phyloP scores from a whole-genome alignment of 2,329 filamentous ascomycete genomes.

The Fusarium begoniae region DNA sequence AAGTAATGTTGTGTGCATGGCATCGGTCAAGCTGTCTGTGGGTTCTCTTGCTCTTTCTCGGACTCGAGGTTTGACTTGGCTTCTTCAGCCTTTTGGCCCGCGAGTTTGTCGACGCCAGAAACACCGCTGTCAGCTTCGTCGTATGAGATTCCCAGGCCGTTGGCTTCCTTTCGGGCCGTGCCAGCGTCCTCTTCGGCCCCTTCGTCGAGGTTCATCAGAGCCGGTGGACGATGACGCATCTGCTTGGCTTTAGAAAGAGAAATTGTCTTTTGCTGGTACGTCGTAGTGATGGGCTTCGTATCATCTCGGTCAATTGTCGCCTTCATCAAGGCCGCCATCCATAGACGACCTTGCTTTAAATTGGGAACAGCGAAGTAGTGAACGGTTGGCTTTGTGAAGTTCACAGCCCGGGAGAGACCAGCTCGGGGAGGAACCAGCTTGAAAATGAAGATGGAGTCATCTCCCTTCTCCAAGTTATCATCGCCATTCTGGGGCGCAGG shows the following conservation, averaged over 20 bases:
- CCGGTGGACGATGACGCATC: constrained; percentile 89
- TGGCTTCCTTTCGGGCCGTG: constrained; percentile 39
- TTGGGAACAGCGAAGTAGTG: constrained; percentile 98
- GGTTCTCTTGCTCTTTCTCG: constrained; percentile 41
- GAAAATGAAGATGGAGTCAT: constrained; percentile 92
- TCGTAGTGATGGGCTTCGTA: constrained; percentile 81
- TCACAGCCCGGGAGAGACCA: constrained; percentile 88
- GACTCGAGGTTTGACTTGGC: constrained; percentile 42
- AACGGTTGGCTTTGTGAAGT: constrained; percentile 96
- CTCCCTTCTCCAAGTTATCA: constrained; percentile 55
- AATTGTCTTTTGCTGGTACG: constrained; percentile 97
- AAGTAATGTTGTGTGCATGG: neutral
- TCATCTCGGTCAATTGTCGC: constrained; percentile 96
- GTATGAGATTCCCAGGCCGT: constrained; percentile 55
- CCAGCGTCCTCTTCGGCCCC: constrained; percentile 45
- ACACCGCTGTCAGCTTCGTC: constrained; percentile 55
- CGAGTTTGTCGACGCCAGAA: constrained; percentile 54
- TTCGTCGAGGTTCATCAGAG: constrained; percentile 76
- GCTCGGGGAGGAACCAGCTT: constrained; percentile 92
- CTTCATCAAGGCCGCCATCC: constrained; percentile 99
- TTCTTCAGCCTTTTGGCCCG: constrained; percentile 47
- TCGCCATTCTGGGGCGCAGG: constrained; percentile 60
- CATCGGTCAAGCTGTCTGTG: constrained; percentile 38
- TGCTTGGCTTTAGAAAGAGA: constrained; percentile 86
- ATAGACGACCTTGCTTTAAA: constrained; percentile 84